Evolutionary conservation across 2,329 filamentous ascomycete genomes (phyloP), one percentile per base, ranked within the genome.

Genomic region (Chalaropsis thielavioides): DNA sequence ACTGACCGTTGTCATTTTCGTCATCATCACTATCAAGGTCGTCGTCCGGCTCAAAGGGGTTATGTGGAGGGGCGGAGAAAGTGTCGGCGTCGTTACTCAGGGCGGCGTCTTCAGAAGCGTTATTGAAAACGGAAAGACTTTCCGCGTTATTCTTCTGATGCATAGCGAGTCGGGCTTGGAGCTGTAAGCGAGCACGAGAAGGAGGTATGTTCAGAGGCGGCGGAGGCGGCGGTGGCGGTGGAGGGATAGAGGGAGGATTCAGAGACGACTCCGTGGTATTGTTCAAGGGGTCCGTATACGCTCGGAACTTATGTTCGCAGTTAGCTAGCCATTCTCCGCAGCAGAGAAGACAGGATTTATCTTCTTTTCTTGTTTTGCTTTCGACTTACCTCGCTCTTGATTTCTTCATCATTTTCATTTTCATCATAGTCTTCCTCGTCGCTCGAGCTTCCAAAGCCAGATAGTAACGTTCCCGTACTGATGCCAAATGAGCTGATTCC

Each of bases 401-500:
- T 83, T 68, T 90, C 87, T 70, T 90, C 88, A 69, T 92, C 87
- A 69, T 88, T 88, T 66, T 90, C 89, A 43, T 40, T 63, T 67
- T 95, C 90, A 68, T 96, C 92, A 70, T 96, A 92, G 69, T 97
- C 94, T 69, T 97, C 94, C 75, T 96, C 92, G 70, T 96, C 91
- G 71, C 91, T 96, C 61, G 89, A 94, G 76, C 91, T 95, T 72
- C 90, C 92, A 75, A 97, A 97, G 63, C 92, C 91, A 72, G 89
- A 92, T 75, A 94, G 83, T 67, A 96, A 78, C 38, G 88, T 87
- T 62, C 88, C 87, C 49, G 85, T 82, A 71, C 84, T 86, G 70
- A 89, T 83, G 51, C 85, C 84, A 73, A 92, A 92, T 15, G 83
- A 82, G 1, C 87, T 86, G 63, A 87, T 85, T 62, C 86, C 86